phyloP scores from a whole-genome alignment of 768 basidiomycete genomes.

The Phanerochaete carnosa region DNA sequence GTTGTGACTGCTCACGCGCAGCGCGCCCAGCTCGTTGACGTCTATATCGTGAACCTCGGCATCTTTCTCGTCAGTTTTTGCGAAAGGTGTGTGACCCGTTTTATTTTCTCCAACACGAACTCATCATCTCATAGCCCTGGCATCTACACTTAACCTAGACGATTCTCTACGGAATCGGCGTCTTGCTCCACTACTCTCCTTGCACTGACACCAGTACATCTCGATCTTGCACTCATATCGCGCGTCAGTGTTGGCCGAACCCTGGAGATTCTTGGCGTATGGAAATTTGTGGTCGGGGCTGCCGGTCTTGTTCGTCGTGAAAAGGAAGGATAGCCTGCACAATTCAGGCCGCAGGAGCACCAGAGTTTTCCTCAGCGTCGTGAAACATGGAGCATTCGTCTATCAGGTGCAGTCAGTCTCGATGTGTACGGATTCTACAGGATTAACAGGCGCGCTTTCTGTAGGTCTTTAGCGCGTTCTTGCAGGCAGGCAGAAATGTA shows the following conservation, averaged over 20 bases:
- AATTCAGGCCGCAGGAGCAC: conserved; percentile 14
- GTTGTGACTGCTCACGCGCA: conserved; percentile 33
- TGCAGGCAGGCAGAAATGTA: conserved; percentile 43
- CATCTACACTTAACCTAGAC: conserved; percentile 41
- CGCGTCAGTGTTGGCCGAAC: conserved; percentile 33
- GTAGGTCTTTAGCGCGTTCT: conserved; percentile 37
- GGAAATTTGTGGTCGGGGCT: conserved; percentile 38
- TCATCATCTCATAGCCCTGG: conserved; percentile 31
- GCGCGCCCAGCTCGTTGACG: conserved; percentile 31
- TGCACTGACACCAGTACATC: conserved; percentile 39
- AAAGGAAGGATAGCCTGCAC: conserved; percentile 18
- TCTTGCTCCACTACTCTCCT: conserved; percentile 44
- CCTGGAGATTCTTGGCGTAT: conserved; percentile 36
- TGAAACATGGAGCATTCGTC: conserved; percentile 38
- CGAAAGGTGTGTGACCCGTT: conserved; percentile 19
- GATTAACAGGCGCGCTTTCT: neutral
- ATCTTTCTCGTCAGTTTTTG: conserved; percentile 38
- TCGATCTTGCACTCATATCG: conserved; percentile 34
- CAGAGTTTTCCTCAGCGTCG: conserved; percentile 33
- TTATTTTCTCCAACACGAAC: too few species aligned
- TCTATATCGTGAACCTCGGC: conserved; percentile 39
- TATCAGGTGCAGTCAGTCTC: conserved; percentile 29
- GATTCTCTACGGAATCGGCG: conserved; percentile 40
- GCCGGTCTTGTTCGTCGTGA: conserved; percentile 34
- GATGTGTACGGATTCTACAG: neutral